A percentile compares a stretch with the other conserved stretches of the same genome.
phyloP scores from a whole-genome alignment of 2,329 filamentous ascomycete genomes.

The Boeremia exigua region DNA sequence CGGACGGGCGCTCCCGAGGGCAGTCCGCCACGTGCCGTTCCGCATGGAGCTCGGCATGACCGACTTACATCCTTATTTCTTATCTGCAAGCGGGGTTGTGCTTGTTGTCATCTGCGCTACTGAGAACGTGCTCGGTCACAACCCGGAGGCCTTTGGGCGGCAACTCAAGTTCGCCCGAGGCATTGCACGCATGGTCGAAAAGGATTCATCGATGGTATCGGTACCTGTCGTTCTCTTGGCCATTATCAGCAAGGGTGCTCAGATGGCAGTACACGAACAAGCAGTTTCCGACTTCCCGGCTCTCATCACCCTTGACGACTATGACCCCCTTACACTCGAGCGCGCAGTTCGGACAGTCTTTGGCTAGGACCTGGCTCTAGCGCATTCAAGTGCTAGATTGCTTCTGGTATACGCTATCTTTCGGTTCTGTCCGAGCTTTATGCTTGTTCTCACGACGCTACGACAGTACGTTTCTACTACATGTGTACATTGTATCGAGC shows the following conservation, averaged over 20 bases:
- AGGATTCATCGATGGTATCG: constrained; percentile 19
- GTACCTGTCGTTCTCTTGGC: constrained; percentile 36
- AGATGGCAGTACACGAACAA: constrained; percentile 24
- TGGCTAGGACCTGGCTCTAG: constrained; percentile 4
- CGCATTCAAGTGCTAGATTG: neutral
- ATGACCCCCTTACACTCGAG: constrained; percentile 34
- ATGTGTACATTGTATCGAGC: neutral
- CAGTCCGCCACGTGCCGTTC: constrained; percentile 75
- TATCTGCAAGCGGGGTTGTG: constrained; percentile 64
- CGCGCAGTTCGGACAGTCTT: constrained; percentile 37
- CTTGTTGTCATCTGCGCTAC: constrained; percentile 61
- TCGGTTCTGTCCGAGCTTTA: constrained; percentile 1
- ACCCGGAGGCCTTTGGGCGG: constrained; percentile 34
- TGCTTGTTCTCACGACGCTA: constrained; percentile 2
- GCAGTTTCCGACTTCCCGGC: constrained; percentile 36
- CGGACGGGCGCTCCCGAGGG: constrained; percentile 66
- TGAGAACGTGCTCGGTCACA: constrained; percentile 32
- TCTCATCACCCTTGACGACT: constrained; percentile 36
- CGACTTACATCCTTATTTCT: constrained; percentile 66
- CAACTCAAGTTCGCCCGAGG: constrained; percentile 41
- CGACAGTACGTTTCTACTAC: neutral
- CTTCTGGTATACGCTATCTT: constrained; percentile 5
- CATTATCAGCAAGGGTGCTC: constrained; percentile 29
- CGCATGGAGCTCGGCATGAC: constrained; percentile 69
- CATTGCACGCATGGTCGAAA: constrained; percentile 24